Evolutionary conservation across 352 stramenopile species (phyloP), one percentile per base, ranked within the genome.

Genomic region (Phytophthora hibernalis): DNA sequence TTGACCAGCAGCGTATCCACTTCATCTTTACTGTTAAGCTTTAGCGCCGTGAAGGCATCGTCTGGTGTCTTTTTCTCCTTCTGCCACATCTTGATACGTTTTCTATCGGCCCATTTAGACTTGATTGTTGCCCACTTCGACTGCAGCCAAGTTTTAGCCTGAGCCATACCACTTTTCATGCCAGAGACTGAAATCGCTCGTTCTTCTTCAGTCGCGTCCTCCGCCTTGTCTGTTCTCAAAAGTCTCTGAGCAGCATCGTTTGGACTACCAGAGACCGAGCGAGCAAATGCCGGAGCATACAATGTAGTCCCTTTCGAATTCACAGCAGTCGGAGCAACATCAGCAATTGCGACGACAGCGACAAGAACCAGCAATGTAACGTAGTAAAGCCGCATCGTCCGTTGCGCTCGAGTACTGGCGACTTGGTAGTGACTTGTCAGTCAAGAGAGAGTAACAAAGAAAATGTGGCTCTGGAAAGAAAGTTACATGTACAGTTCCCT

Each of bases 1-100:
- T 61, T 54, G 21, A 20, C 30, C 2, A 67, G 31, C n/a, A 49
- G 7, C 15, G 40, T 35, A 11, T 61, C 49, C 15, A 50, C 18
- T 50, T 37, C 50, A 9, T 13, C 28, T 31, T 31, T 31, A 31
- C 6, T 11, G 15, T 54, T 2, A n/a, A 67, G 59, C 3, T 43
- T 15, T 12, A 61, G 40, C 3, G 7, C 21, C 0, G 40, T 49
- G 22, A 67, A 67, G 9, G n/a, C 38, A 22, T 44, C 38, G n/a
- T 44, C 38, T 44, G 38, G 38, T 4, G 38, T 12, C 15, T 2
- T 21, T 44, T 44, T 7, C 38, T 44, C 38, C n/a, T 44, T 44
- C 38, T 44, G 13, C 38, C 38, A 44, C 33, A n/a, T 9, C 13
- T 38, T 13, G 7, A 38, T 5, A n/a, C 4, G 33, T n/a, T 38